Evolutionary conservation across 1,139 yeast genomes (phyloP), one percentile per base, ranked within the genome.

Genomic region (Scheffersomyces illinoinensis): DNA sequence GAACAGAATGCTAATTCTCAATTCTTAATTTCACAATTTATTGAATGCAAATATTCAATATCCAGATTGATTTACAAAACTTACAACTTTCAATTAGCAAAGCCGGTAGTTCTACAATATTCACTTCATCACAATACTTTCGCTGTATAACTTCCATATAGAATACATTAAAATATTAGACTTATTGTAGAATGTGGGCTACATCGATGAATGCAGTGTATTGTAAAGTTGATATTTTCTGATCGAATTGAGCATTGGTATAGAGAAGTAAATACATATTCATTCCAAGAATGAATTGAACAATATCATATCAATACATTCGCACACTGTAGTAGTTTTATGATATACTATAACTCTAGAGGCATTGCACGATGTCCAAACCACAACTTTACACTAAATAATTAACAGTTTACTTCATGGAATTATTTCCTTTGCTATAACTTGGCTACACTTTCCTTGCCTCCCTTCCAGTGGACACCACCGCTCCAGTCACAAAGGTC

Each of bases 401-500:
- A 19, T 52, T 24, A 17, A 23, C 10, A 47, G 17, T 47, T 24
- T 18, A n/a, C 18, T 24, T 20, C 17, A 8, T 33, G 17, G 17
- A 33, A 33, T 5, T 10, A 7, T 33, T 2, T 24, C 12, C 43
- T 10, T 12, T 33, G 43, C 43, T 33, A 79, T 59, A 87, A 76
- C 68, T 84, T 86, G 39, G 92, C 90, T 23, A 87, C 89, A 47
- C 80, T 79, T 3, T 79, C 84, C 62, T 81, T 85, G 82, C 96
- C 92, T 8, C 74, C 76, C 57, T 70, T 72, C 84, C 84, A 80
- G 47, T 63, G 59, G 24, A 73, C 67, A 17, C 88, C 79, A 1
- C 93, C 97, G 68, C 90, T 85, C 96, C 96, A 90, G 65, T 82
- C 80, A 64, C 93, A 82, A 39, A 93, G 78, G 59, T 85, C 83